phyloP scores from a whole-genome alignment of 1,284 basidiomycete genomes.

The Ganoderma sp. region DNA sequence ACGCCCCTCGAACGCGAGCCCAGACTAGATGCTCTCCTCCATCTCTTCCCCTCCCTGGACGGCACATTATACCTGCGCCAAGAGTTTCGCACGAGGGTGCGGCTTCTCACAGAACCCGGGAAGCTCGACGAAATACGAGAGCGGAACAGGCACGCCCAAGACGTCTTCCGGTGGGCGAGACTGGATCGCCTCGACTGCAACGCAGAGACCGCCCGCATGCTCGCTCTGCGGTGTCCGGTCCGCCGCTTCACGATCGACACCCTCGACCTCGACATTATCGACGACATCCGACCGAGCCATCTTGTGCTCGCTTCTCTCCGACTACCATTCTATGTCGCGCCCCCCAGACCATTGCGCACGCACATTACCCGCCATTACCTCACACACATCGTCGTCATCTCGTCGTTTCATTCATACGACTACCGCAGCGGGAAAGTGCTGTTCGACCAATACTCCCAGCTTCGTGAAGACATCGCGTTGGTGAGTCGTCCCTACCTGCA shows the following conservation, averaged over 20 bases:
- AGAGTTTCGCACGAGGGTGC: not conserved
- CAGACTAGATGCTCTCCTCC: not conserved
- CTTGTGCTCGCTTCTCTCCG: not conserved
- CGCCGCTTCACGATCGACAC: not conserved
- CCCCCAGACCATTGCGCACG: no score
- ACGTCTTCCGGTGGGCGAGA: not conserved
- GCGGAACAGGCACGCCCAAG: not conserved
- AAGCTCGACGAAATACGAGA: not conserved
- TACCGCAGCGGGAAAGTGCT: not conserved
- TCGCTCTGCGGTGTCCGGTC: not conserved
- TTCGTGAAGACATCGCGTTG: not conserved
- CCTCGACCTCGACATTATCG: not conserved
- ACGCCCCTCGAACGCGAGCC: not conserved
- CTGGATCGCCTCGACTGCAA: not conserved
- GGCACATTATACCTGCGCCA: not conserved
- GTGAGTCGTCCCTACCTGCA: not conserved
- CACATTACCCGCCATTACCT: not conserved
- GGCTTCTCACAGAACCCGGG: not conserved
- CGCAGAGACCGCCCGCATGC: not conserved
- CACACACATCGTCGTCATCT: not conserved
- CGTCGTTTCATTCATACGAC: not conserved
- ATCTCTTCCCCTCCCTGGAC: not conserved
- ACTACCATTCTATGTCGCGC: not conserved
- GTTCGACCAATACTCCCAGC: not conserved
- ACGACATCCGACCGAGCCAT: not conserved